phyloP scores from a whole-genome alignment of 1,284 basidiomycete genomes.

The Hemileia vastatrix region DNA sequence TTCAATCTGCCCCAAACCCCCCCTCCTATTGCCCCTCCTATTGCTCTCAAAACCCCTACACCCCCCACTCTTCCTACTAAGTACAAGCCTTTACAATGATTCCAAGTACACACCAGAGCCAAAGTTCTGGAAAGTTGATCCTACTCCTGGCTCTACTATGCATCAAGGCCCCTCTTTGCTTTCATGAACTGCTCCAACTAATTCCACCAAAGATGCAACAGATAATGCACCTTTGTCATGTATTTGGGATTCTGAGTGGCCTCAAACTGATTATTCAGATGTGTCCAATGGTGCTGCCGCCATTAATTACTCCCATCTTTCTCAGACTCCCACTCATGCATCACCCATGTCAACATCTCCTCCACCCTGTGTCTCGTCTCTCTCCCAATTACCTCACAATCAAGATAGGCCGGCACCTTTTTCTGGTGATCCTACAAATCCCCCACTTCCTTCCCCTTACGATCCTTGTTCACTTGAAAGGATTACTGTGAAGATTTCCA shows the following conservation, averaged over 20 bases:
- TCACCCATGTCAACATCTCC: slow-evolving; percentile 4
- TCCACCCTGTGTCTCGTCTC: too few relatives aligned
- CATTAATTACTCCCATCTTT: too few relatives aligned
- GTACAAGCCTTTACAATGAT: too few relatives aligned
- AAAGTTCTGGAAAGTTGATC: too few relatives aligned
- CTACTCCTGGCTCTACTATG: slow-evolving; percentile 25
- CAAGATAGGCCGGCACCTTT: slow-evolving; percentile 43
- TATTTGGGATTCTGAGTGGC: too few relatives aligned
- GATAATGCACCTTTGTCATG: too few relatives aligned
- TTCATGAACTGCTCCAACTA: slow-evolving; percentile 67
- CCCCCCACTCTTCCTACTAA: too few relatives aligned
- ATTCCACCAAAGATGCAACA: too few relatives aligned
- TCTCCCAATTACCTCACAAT: neutral
- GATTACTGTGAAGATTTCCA: slow-evolving; percentile 98
- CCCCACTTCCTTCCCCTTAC: slow-evolving; percentile 52
- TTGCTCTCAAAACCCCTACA: too few relatives aligned
- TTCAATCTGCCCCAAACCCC: too few relatives aligned
- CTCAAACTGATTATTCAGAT: too few relatives aligned
- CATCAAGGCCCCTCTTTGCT: slow-evolving; percentile 65
- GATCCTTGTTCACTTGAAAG: slow-evolving; percentile 58
- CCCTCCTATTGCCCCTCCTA: too few relatives aligned
- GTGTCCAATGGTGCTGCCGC: slow-evolving; percentile 43
- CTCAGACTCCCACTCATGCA: slow-evolving; percentile 27
- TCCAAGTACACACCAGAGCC: neutral
- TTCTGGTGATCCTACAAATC: slow-evolving; percentile 51